Evolutionary conservation across 2,329 filamentous ascomycete species (phyloP), one percentile per base, ranked within the genome.

Genomic region (Xylaria multiplex): DNA sequence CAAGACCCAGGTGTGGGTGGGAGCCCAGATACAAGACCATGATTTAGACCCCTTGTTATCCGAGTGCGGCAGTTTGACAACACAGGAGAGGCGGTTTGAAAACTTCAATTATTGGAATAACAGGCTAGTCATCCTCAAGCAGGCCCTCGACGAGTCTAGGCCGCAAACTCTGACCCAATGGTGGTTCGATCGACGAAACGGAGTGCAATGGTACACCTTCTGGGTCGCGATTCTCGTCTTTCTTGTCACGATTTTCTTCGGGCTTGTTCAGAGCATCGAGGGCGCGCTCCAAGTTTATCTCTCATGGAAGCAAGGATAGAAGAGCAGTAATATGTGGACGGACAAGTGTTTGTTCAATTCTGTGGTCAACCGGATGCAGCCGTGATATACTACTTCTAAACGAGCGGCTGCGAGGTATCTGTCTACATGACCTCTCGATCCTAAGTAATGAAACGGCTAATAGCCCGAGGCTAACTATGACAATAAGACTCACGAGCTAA

Each of bases 121-220:
- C 48, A 76, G 79, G 0, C 70, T 84, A 0, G 74, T 81, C 0
- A 77, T 80, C 1, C 66, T 84, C 2, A 82, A 83, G 70, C 77
- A 82, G 58, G 74, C 72, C 16, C 80, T 80, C 52, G 76, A 84
- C 67, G 75, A 83, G 65, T 65, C 79, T 4, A 64, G 74, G 54
- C 76, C 80, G 7, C 70, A 69, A 32, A 78, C 73, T 0, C 43
- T 83, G 0, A 72, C 71, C 0, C 78, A 82, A 52, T 82, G 78
- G 79, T 84, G 82, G 81, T 71, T 77, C 58, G 81, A 83, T 63
- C 66, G 77, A 3, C 68, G 82, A 1, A 80, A 81, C 35, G 75
- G 78, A 0, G 77, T 79, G 0, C 81, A 83, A 56, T 83, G 81
- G 80, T 83, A 79, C 54, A 82, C 79, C 0, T 81, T 83, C 57